phyloP scores from a whole-genome alignment of 495 filamentous ascomycete genomes.

The Penicillium roqueforti region DNA sequence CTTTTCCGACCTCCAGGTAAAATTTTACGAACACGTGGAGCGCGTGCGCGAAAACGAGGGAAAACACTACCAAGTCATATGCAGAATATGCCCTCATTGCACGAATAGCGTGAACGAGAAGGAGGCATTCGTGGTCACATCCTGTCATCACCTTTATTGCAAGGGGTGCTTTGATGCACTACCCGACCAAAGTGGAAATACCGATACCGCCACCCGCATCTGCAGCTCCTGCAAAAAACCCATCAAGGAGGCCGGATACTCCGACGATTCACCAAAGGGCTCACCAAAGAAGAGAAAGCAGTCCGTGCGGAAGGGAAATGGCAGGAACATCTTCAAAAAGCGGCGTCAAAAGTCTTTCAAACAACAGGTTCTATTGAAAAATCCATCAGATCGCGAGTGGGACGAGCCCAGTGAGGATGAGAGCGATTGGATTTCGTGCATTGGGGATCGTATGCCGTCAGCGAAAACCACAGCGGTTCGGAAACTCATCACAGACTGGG shows the following conservation, averaged over 20 bases:
- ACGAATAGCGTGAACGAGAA: conserved; percentile 20
- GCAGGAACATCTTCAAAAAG: not conserved
- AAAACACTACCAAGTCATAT: conserved; percentile 24
- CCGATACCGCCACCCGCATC: conserved; percentile 10
- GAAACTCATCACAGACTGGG: conserved; percentile 31
- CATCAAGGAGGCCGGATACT: conserved; percentile 17
- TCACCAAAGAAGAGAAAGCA: not conserved
- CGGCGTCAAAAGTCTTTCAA: not conserved
- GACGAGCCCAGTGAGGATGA: conserved; percentile 9
- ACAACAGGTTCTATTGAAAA: not conserved
- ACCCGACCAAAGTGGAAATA: conserved; percentile 14
- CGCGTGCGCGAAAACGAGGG: conserved; percentile 16
- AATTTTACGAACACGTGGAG: conserved; percentile 30
- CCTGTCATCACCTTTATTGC: conserved; percentile 50
- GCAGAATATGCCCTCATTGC: conserved; percentile 37
- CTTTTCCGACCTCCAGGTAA: not conserved
- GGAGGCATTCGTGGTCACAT: conserved; percentile 27
- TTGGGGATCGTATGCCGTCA: conserved; percentile 18
- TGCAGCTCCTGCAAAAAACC: conserved; percentile 19
- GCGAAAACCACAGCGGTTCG: conserved; percentile 29
- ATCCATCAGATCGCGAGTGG: conserved; percentile 2
- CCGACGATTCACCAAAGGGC: not conserved
- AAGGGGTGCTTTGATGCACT: conserved; percentile 37
- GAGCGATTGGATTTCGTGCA: conserved; percentile 25
- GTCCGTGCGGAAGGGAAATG: not conserved